These are phyloP conservation scores for Strigomonas galati DNA, from an alignment of 208 protist genomes.

Conservation along the genomic window DNA sequence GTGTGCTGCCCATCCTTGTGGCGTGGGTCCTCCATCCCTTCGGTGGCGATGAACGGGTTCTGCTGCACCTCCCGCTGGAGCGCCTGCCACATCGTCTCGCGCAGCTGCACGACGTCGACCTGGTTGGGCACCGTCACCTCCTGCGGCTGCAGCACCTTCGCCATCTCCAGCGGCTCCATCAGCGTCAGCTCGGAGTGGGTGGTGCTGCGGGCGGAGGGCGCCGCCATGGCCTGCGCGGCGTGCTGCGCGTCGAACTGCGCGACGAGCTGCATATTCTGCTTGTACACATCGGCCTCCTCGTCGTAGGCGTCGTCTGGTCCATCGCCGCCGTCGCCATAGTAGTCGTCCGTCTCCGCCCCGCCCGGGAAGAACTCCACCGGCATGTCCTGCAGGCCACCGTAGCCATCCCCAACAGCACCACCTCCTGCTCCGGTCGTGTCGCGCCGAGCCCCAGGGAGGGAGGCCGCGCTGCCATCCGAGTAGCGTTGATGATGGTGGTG, in stretches of 20 bases:
- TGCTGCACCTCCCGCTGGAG: conserved; percentile 35
- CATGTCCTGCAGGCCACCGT: conserved; percentile 42
- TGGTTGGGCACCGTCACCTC: conserved; percentile 73
- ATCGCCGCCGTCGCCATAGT: conserved; percentile 46
- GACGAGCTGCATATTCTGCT: conserved; percentile 33
- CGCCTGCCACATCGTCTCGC: conserved; percentile 74
- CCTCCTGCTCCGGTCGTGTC: background rate
- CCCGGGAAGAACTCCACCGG: conserved; percentile 78
- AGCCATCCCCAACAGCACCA: background rate
- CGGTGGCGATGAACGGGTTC: conserved; percentile 18
- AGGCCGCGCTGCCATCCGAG: background rate
- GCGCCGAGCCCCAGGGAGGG: conserved; percentile 7
- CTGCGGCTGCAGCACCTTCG: conserved; percentile 48
- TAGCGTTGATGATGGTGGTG: background rate
- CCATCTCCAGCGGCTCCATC: conserved; percentile 7
- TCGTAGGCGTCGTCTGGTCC: conserved; percentile 30
- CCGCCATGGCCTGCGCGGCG: conserved; percentile 19
- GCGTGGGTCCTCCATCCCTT: conserved; percentile 9
- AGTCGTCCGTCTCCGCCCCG: conserved; percentile 50
- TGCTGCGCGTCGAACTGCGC: conserved; percentile 34
- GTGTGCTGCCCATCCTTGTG: background rate
- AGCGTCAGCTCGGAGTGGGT: background rate
- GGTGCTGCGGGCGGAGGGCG: conserved; percentile 18
- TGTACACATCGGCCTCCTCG: conserved; percentile 20
- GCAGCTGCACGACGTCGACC: conserved; percentile 81